Conservation (phyloP, 129 eudicot species). For the Artemisia tridentata region DNA sequence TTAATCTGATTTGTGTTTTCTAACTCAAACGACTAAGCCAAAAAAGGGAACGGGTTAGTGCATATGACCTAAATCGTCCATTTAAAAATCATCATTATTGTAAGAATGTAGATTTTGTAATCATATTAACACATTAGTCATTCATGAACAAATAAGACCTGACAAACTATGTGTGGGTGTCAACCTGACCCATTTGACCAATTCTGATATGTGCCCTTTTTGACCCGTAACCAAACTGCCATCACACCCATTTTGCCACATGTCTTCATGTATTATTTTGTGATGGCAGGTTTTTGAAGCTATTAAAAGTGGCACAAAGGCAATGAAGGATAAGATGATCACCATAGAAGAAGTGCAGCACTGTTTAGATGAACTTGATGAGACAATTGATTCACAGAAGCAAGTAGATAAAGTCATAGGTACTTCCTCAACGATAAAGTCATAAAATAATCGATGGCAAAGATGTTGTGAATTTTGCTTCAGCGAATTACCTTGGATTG, state of each 20-base stretch:
- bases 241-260: slow-evolving; percentile 3
- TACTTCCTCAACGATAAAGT: slow-evolving; percentile 29
- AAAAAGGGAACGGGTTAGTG: no score
- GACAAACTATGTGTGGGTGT: neutral
- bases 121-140: neutral
- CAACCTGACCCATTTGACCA: neutral
- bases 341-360: slow-evolving; percentile 62
- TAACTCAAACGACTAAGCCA: no score
- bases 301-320: slow-evolving; percentile 58
- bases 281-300: slow-evolving; percentile 76
- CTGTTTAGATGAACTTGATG: slow-evolving; percentile 72
- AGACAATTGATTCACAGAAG: slow-evolving; percentile 53
- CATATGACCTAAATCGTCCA: no score
- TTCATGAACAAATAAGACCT: no score
- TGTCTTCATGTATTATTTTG: neutral
- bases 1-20: neutral
- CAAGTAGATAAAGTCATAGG: slow-evolving; percentile 57
- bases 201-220: neutral
- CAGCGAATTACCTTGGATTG: slow-evolving; percentile 91
- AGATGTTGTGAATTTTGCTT: slow-evolving; percentile 87
- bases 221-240: neutral
- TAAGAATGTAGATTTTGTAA: neutral
- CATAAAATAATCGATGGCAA: slow-evolving; percentile 70
- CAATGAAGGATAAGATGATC: slow-evolving; percentile 59
- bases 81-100: no score